These are phyloP conservation scores for Schizonepeta tenuifolia DNA, from an alignment of 257 asterid genomes.

Conservation along the genomic window DNA sequence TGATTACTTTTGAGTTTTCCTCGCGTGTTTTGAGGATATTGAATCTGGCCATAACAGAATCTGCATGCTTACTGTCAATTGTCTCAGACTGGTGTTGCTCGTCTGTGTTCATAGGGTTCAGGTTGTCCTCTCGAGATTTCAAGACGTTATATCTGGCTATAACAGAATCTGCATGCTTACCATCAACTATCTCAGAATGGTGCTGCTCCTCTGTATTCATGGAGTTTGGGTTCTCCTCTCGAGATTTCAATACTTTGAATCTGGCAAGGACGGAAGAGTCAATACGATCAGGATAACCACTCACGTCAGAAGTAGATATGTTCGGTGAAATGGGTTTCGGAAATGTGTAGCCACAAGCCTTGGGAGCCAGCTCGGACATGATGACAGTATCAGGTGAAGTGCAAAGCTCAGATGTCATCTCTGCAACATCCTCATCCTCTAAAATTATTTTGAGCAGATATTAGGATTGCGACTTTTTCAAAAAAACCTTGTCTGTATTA, in stretches of 20 bases:
- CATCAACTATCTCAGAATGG: constrained; percentile 33
- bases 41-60: constrained; percentile 52
- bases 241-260: constrained; percentile 48
- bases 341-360: constrained; percentile 23
- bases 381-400: constrained; percentile 29
- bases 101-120: constrained; percentile 21
- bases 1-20: constrained; percentile 27
- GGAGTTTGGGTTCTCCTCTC: constrained; percentile 37
- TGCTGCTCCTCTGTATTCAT: constrained; percentile 33
- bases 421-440: constrained; percentile 38
- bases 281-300: constrained; percentile 35
- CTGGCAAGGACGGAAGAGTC: constrained; percentile 61
- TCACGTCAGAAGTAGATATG: constrained; percentile 26
- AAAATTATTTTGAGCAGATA: constrained; percentile 27
- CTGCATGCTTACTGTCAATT: constrained; percentile 33
- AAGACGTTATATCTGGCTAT: constrained; percentile 52
- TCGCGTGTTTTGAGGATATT: constrained; percentile 47
- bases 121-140: constrained; percentile 45
- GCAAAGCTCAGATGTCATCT: constrained; percentile 33
- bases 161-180: constrained; percentile 38
- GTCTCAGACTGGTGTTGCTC: constrained; percentile 37
- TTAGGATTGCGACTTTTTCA: constrained; percentile 26
- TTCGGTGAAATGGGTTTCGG: constrained; percentile 27
- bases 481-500: not conserved
- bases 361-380: constrained; percentile 21